A percentile compares a stretch with the other conserved stretches of the same genome.
Conservation (phyloP, 2,329 filamentous ascomycete genomes). For the Sporothrix mexicana region DNA sequence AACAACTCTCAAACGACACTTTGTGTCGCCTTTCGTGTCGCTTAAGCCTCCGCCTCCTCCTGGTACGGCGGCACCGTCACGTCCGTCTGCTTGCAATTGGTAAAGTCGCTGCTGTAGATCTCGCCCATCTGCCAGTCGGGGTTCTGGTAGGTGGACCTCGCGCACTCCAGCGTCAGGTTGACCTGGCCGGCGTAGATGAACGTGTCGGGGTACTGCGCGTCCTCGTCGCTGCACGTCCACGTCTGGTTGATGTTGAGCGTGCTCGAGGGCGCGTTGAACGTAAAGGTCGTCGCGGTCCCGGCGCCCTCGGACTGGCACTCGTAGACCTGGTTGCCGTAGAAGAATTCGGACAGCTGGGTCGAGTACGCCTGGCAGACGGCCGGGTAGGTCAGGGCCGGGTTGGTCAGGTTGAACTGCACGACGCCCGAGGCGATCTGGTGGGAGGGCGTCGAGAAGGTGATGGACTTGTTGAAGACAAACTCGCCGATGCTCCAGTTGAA, state of each 20-base stretch:
- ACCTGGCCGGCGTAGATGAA: constrained; percentile 45
- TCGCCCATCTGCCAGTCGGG: constrained; percentile 49
- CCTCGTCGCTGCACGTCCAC: constrained; percentile 53
- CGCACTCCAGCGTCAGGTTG: constrained; percentile 48
- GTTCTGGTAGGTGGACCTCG: constrained; percentile 46
- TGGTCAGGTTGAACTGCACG: constrained; percentile 57
- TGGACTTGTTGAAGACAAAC: constrained; percentile 57
- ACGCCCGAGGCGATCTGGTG: constrained; percentile 58
- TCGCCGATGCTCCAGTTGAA: constrained; percentile 51
- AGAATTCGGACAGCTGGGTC: constrained; percentile 54
- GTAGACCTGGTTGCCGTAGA: constrained; percentile 55
- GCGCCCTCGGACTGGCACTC: constrained; percentile 47
- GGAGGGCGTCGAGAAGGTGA: constrained; percentile 57
- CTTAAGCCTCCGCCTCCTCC: constrained; percentile 43
- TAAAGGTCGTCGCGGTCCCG: constrained; percentile 49
- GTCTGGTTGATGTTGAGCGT: constrained; percentile 55
- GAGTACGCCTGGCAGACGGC: constrained; percentile 51
- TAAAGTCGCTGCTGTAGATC: constrained; percentile 48
- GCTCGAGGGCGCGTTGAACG: constrained; percentile 48
- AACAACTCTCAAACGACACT: no score
- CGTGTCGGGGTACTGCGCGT: constrained; percentile 48
- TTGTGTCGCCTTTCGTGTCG: neutral
- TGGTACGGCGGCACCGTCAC: constrained; percentile 44
- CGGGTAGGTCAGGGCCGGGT: constrained; percentile 50
- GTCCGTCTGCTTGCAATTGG: constrained; percentile 45